Percentiles rank a stretch among this genome's conserved stretches.
phyloP scores from a whole-genome alignment of 768 basidiomycete species.

The Daedaleopsis sinensis region DNA sequence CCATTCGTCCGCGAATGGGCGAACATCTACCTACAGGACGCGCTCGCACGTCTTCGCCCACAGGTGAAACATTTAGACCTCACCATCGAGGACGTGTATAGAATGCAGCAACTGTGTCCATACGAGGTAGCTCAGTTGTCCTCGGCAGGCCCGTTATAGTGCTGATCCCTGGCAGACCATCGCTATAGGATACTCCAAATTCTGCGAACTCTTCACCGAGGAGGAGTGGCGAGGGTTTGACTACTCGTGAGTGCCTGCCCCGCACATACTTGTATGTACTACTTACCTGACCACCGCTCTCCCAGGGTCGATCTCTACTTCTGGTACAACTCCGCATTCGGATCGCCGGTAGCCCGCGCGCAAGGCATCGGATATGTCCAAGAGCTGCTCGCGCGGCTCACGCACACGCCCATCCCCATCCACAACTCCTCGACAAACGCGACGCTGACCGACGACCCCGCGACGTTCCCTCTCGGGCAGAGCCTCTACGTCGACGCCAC shows the following conservation, averaged over 20 bases:
- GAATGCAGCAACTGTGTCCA: slow-evolving; percentile 43
- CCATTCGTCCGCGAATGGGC: slow-evolving; percentile 50
- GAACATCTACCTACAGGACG: slow-evolving; percentile 39
- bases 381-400: slow-evolving; percentile 46
- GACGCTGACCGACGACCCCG: slow-evolving; percentile 42
- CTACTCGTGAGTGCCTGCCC: slow-evolving; percentile 44
- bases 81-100: slow-evolving; percentile 31
- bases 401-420: slow-evolving; percentile 35
- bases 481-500: slow-evolving; percentile 47
- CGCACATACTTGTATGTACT: background rate
- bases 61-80: slow-evolving; percentile 36
- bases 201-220: slow-evolving; percentile 52
- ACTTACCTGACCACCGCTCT: background rate
- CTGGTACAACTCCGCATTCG: slow-evolving; percentile 44
- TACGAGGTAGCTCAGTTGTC: slow-evolving; percentile 45
- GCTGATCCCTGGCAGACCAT: slow-evolving; percentile 67
- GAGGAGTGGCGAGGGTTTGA: slow-evolving; percentile 54
- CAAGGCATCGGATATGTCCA: slow-evolving; percentile 44
- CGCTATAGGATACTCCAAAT: slow-evolving; percentile 48
- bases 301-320: slow-evolving; percentile 44
- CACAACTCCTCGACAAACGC: slow-evolving; percentile 50
- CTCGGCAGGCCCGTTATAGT: background rate
- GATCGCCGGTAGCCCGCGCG: slow-evolving; percentile 43
- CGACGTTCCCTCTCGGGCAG: slow-evolving; percentile 38
- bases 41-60: slow-evolving; percentile 35